Base-by-base conservation (phyloP, 1,139 yeast genomes). In the Debaryomycetaceae sp. region DNA sequence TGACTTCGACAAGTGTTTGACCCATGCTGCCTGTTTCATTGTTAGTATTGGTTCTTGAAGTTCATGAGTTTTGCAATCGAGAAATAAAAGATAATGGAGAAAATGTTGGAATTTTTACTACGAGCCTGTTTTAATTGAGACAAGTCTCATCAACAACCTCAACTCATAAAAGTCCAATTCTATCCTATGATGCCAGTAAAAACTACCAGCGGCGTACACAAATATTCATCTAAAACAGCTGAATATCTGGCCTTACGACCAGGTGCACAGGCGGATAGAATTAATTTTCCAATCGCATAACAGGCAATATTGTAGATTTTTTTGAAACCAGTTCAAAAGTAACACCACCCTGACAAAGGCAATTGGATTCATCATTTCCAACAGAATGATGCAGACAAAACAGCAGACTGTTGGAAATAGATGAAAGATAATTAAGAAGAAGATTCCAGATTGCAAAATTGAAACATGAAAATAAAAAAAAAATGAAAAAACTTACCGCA, bases 251-350 rank as follows among this genome's bases (percentile, higher is more conserved):
- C 43, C 37, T 49, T 44, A 47, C 48, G 41, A 53, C 47, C 72
- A 65, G 72, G 66, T 59, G 57, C 63, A 62, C 67, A 69, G 77
- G 77, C 83, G 84, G 75, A 71, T 66, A 72, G 72, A 59, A 68
- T 87, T 76, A 58, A 63, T 90, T 81, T 90, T 76, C 97, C 97
- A 90, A 86, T 81, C 93, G 84, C 81, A 91, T 90, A 90, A 90
- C 97, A 89, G 97, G 84, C 87, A 69, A 68, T 70, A 72, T 72
- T 71, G 67, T 70, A 52, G 54, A 50, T 55, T 50, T 55, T 50
- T 44, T 54, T 54, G 50, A 50, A 49, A 49, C 45, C 47, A 41
- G 55, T 49, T 50, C 53, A 57, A 58, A 41, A 39, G 60, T 54
- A 62, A 48, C 63, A 65, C 66, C 77, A 75, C 82, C 95, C 91